A percentile compares a stretch with the other conserved stretches of the same genome.
phyloP scores from a whole-genome alignment of 768 basidiomycete species.

The Trametes cingulata region DNA sequence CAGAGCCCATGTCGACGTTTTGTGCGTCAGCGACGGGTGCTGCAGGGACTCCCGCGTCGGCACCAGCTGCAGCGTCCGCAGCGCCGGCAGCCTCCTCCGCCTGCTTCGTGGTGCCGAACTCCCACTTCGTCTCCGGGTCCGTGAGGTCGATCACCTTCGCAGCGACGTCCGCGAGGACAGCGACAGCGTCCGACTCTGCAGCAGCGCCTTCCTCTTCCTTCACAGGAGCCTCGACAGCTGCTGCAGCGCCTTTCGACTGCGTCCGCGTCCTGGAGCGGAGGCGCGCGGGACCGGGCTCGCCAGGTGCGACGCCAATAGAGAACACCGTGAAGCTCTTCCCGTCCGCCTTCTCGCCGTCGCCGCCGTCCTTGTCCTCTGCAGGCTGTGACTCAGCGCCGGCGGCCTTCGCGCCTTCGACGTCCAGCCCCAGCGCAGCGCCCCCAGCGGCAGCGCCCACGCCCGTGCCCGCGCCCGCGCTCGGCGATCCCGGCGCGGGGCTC shows the following conservation, averaged over 20 bases:
- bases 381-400: background rate
- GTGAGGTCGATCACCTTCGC: conserved; percentile 37
- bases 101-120: conserved; percentile 52
- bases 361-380: conserved; percentile 6
- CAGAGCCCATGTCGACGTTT: background rate
- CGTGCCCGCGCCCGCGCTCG: too few species aligned
- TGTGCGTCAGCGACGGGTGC: background rate
- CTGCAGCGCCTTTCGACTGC: conserved; percentile 27
- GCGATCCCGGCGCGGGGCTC: conserved; percentile 10
- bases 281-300: conserved; percentile 34
- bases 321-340: conserved; percentile 40
- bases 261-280: conserved; percentile 33
- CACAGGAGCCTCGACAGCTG: conserved; percentile 7
- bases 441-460: conserved; percentile 3
- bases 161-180: conserved; percentile 7
- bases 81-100: background rate
- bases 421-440: conserved; percentile 14
- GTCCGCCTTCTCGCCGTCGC: conserved; percentile 21
- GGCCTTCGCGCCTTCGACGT: conserved; percentile 1
- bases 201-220: conserved; percentile 2
- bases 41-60: background rate
- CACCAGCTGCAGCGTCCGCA: background rate
- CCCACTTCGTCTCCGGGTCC: conserved; percentile 46
- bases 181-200: conserved; percentile 3
- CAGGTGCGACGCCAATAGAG: conserved; percentile 46